Base-by-base conservation (phyloP, 352 stramenopile genomes). In the Pythium volutum region DNA sequence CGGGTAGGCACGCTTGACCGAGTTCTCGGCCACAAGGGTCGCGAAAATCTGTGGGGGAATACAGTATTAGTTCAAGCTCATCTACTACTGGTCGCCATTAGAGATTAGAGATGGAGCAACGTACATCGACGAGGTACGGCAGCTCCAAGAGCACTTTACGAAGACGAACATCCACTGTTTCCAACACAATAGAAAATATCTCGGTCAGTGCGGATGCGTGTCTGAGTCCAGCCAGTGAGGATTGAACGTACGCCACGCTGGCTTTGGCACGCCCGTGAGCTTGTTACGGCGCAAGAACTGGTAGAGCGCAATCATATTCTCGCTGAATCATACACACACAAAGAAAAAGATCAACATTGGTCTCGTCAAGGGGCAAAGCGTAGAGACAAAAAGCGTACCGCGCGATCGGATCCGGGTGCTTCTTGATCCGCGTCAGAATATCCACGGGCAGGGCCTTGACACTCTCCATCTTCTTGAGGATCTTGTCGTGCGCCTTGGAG, bases 251-350 rank as follows among this genome's bases (percentile, higher is more conserved):
- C 79, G 41, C 81, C 82, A 91, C 29, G 64, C 67, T 10, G 83
- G 86, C 62, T 86, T 86, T 23, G 79, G 71, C 3, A 95, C 76
- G 23, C 80, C 78, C 1, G 70, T 71, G 18, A 90, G 65, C 53
- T 92, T 91, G 62, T 79, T 74, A 15, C 82, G 84, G 26, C 81
- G 81, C 18, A 93, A 59, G 54, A 77, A 92, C 60, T 89, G 81
- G 61, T 95, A 93, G 54, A 93, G 31, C 23, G 86, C 83, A 55
- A 95, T 77, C 74, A 95, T 88, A 59, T 93, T 91, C 59, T 93
- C 84, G 15, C 86, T 62, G 15, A 1, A 23, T 46, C 25, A 48
- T 20, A 22, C 22, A 20, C 47, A 39, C 27, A 56, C 16, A 25
- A 18, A 62, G n/a, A 46, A 23, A 61, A 54, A 38, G 11, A 66